Conservation (phyloP, 208 protist species). For the Histomonas meleagridis region DNA sequence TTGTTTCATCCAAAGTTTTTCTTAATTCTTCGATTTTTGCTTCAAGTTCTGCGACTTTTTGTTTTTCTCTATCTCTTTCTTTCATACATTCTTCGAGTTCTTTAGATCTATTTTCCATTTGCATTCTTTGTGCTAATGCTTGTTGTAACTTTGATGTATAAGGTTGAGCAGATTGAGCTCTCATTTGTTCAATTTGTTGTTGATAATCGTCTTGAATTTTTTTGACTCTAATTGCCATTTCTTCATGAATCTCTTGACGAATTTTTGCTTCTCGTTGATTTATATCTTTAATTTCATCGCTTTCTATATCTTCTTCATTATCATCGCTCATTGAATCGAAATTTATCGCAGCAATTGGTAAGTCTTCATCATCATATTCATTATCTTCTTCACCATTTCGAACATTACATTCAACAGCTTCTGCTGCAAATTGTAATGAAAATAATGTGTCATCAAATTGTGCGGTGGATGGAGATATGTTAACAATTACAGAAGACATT, state of each 20-base stretch:
- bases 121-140: neutral
- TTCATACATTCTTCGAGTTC: neutral
- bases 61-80: neutral
- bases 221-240: neutral
- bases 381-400: neutral
- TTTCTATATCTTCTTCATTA: neutral
- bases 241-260: neutral
- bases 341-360: neutral
- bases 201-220: neutral
- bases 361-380: neutral
- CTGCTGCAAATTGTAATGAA: slow-evolving; percentile 9
- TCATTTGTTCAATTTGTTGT: neutral
- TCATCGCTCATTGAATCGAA: neutral
- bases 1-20: too few relatives aligned
- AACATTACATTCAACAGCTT: neutral
- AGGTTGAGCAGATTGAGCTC: neutral
- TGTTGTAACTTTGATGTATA: neutral
- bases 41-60: neutral
- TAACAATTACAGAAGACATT: slow-evolving; percentile 34
- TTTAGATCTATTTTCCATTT: neutral
- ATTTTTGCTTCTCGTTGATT: slow-evolving; percentile 35
- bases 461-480: neutral
- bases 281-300: neutral
- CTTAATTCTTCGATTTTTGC: neutral
- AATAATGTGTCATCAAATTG: slow-evolving; percentile 12